A percentile compares a stretch with the other conserved stretches of the same genome.
Conservation (phyloP, 2,329 filamentous ascomycete species). For the Venturia aucupariae region DNA sequence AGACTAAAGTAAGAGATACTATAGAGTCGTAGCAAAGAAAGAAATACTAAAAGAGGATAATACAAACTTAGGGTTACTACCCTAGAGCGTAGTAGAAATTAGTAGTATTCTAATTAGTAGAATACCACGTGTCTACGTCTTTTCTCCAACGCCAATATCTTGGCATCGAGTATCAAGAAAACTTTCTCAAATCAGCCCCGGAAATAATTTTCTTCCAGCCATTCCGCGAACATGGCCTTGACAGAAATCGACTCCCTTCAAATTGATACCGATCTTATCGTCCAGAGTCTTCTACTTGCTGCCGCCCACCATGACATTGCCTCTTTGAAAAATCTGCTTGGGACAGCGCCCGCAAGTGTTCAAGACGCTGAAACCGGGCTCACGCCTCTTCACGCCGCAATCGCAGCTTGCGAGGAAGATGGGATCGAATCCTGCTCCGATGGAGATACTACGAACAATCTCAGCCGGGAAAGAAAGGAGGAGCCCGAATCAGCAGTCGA, state of each 20-base stretch:
- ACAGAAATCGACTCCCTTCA: background rate
- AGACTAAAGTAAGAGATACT: too few relatives aligned
- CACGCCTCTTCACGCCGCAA: slow-evolving; percentile 81
- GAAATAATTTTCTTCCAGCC: too few relatives aligned
- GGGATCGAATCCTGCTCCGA: slow-evolving; percentile 27
- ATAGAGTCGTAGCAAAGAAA: too few relatives aligned
- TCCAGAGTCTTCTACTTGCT: slow-evolving; percentile 55
- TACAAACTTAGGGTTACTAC: too few relatives aligned
- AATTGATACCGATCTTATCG: slow-evolving; percentile 34
- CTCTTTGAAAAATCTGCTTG: slow-evolving; percentile 59
- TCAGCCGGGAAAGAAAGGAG: slow-evolving; percentile 23
- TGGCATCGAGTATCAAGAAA: too few relatives aligned
- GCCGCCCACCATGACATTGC: slow-evolving; percentile 58
- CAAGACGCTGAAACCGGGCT: slow-evolving; percentile 80
- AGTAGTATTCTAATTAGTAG: too few relatives aligned
- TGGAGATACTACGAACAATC: slow-evolving; percentile 20
- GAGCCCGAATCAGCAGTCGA: slow-evolving; percentile 50
- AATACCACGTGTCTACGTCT: too few relatives aligned
- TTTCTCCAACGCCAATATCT: too few relatives aligned
- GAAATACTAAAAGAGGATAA: too few relatives aligned
- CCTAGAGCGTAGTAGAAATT: too few relatives aligned
- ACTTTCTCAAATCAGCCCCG: too few relatives aligned
- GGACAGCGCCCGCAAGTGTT: slow-evolving; percentile 51
- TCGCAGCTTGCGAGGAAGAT: slow-evolving; percentile 50
- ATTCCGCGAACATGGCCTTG: background rate